Percentiles rank a stretch among this genome's conserved stretches.
phyloP scores from a whole-genome alignment of 2,329 filamentous ascomycete genomes.

The Fusarium bulbicola region DNA sequence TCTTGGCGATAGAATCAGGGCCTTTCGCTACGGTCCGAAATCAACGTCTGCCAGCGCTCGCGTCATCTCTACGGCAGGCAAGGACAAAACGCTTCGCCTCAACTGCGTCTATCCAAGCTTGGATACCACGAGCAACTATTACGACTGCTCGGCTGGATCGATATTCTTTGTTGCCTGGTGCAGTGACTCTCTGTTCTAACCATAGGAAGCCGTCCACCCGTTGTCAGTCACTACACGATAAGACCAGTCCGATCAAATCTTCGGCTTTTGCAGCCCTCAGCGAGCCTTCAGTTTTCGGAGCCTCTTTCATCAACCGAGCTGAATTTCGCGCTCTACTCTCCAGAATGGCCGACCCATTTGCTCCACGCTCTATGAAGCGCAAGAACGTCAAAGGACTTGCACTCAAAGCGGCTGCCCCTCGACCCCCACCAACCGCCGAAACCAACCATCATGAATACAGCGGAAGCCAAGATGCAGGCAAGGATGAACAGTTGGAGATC shows the following conservation, averaged over 20 bases:
- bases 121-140: conserved; percentile 18
- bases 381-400: conserved; percentile 98
- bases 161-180: conserved; percentile 9
- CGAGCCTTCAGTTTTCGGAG: neutral
- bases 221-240: conserved; percentile 24
- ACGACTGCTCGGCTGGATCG: conserved; percentile 10
- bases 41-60: neutral
- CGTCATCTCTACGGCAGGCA: conserved; percentile 8
- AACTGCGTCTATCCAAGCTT: neutral
- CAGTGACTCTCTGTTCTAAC: neutral
- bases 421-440: conserved; percentile 76
- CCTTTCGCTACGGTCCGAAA: conserved; percentile 13
- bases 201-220: conserved; percentile 2
- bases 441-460: conserved; percentile 70
- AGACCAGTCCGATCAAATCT: conserved; percentile 22
- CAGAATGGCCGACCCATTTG: conserved; percentile 70
- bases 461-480: conserved; percentile 66
- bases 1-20: neutral
- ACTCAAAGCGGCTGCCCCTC: conserved; percentile 80
- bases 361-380: conserved; percentile 89
- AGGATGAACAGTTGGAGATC: conserved; percentile 80
- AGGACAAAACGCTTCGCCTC: conserved; percentile 10
- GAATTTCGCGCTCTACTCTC: conserved; percentile 1
- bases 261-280: conserved; percentile 15
- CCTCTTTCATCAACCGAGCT: conserved; percentile 4